Conservation (phyloP, 2,329 filamentous ascomycete genomes). For the Colletotrichum scovillei region DNA sequence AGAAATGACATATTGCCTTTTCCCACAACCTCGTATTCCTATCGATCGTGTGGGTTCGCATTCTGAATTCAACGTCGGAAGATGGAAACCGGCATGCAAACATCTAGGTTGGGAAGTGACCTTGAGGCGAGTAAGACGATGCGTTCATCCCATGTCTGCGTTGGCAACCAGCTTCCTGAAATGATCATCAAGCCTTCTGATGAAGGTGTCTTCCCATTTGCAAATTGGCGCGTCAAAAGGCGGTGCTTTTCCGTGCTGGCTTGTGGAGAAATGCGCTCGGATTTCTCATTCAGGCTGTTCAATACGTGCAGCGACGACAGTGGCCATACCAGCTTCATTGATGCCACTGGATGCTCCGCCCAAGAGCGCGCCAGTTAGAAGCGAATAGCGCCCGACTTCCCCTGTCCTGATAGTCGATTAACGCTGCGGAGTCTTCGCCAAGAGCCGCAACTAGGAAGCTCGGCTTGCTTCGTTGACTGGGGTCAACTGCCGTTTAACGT, state of each 20-base stretch:
- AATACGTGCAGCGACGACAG: neutral
- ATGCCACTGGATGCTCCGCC: slow-evolving; percentile 3
- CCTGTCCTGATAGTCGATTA: neutral
- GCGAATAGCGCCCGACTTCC: slow-evolving; percentile 7
- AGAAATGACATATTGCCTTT: neutral
- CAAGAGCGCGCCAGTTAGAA: neutral
- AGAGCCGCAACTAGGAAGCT: slow-evolving; percentile 21
- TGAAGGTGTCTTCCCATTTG: neutral
- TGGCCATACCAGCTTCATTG: neutral
- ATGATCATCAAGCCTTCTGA: neutral
- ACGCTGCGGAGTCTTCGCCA: slow-evolving; percentile 17
- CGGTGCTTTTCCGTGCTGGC: slow-evolving; percentile 16
- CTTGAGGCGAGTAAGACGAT: neutral
- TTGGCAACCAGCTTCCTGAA: slow-evolving; percentile 16
- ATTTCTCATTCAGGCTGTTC: slow-evolving; percentile 9
- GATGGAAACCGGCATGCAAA: neutral
- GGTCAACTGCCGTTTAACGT: neutral
- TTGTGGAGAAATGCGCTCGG: neutral
- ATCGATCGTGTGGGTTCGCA: too few species aligned
- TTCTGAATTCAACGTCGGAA: neutral
- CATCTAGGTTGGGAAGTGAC: neutral
- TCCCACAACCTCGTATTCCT: neutral
- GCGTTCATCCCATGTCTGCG: neutral
- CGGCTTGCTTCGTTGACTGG: slow-evolving; percentile 10
- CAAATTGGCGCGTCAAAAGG: neutral